Conservation (phyloP, 2,329 filamentous ascomycete genomes). For the Ustilaginoidea virens region DNA sequence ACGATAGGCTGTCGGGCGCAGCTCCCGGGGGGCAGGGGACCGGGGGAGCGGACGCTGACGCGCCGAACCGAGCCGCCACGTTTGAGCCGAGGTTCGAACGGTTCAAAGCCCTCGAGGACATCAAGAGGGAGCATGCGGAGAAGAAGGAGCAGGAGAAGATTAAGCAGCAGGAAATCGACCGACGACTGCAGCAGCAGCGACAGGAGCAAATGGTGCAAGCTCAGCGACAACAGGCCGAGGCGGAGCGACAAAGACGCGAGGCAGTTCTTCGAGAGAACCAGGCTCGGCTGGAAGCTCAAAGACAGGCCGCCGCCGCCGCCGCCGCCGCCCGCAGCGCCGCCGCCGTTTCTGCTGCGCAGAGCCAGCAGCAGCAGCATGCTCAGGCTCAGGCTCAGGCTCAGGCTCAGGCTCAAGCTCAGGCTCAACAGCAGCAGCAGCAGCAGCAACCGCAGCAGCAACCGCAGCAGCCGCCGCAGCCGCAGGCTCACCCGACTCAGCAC, state of each 20-base stretch:
- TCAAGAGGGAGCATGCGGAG: constrained; percentile 63
- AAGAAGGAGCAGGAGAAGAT: constrained; percentile 63
- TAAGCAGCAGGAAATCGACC: constrained; percentile 44
- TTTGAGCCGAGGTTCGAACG: constrained; percentile 80
- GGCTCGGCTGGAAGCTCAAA: constrained; percentile 20
- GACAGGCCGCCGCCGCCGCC: constrained; percentile 16
- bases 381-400: neutral
- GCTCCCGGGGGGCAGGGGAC: constrained; percentile 40
- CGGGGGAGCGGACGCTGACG: constrained; percentile 52
- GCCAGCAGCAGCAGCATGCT: constrained; percentile 7
- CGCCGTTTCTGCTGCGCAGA: constrained; percentile 13
- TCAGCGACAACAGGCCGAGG: constrained; percentile 29
- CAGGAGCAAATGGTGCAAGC: constrained; percentile 26
- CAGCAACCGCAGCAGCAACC: constrained; percentile 2
- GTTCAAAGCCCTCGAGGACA: constrained; percentile 82
- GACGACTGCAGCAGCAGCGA: constrained; percentile 31
- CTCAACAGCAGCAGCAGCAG: constrained; percentile 3
- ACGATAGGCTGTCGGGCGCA: constrained; percentile 59
- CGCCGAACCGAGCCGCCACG: constrained; percentile 51
- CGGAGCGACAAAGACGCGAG: constrained; percentile 24
- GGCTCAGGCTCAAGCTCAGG: constrained; percentile 2
- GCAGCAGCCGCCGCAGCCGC: constrained; percentile 1
- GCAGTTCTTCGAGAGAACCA: constrained; percentile 21
- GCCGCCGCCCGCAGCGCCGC: constrained; percentile 14
- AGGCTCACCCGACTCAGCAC: constrained; percentile 15